These are phyloP conservation scores for Helichrysum umbraculigerum DNA, from an alignment of 129 eudicot species.

Conservation along the genomic window DNA sequence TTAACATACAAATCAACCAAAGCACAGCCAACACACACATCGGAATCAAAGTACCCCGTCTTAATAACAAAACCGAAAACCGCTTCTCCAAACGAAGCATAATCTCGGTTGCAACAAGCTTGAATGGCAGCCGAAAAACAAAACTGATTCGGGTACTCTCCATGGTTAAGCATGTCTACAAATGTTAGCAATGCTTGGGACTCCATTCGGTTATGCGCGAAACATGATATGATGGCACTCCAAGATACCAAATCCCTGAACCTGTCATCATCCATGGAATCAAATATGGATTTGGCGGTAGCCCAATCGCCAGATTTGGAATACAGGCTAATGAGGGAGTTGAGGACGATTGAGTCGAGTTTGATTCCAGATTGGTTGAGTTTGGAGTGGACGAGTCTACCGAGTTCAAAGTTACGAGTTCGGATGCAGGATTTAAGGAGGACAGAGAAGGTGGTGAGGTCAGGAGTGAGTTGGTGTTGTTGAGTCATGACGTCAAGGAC, in stretches of 20 bases:
- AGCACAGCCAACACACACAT: slow-evolving; percentile 77
- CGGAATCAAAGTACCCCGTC: slow-evolving; percentile 58
- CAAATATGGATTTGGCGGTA: slow-evolving; percentile 55
- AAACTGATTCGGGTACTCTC: slow-evolving; percentile 58
- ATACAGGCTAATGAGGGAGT: slow-evolving; percentile 62
- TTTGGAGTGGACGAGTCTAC: slow-evolving; percentile 49
- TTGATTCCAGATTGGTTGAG: slow-evolving; percentile 39
- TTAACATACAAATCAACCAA: slow-evolving; percentile 62
- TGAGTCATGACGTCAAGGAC: slow-evolving; percentile 53
- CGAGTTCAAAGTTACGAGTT: slow-evolving; percentile 48
- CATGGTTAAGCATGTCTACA: slow-evolving; percentile 57
- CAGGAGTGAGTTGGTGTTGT: slow-evolving; percentile 41
- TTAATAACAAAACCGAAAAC: slow-evolving; percentile 55
- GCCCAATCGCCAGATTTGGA: slow-evolving; percentile 68
- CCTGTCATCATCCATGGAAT: slow-evolving; percentile 37
- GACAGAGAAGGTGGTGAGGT: slow-evolving; percentile 53
- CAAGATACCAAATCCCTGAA: slow-evolving; percentile 62
- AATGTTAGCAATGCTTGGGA: slow-evolving; percentile 48
- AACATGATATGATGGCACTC: slow-evolving; percentile 69
- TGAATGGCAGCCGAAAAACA: slow-evolving; percentile 61
- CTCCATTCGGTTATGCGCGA: slow-evolving; percentile 45
- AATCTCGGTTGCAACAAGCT: slow-evolving; percentile 45
- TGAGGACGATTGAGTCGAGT: slow-evolving; percentile 43
- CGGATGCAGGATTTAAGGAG: slow-evolving; percentile 76
- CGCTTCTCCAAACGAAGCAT: slow-evolving; percentile 42